phyloP scores from a whole-genome alignment of 2,329 filamentous ascomycete species.

The Rhynchosporium graminicola region DNA sequence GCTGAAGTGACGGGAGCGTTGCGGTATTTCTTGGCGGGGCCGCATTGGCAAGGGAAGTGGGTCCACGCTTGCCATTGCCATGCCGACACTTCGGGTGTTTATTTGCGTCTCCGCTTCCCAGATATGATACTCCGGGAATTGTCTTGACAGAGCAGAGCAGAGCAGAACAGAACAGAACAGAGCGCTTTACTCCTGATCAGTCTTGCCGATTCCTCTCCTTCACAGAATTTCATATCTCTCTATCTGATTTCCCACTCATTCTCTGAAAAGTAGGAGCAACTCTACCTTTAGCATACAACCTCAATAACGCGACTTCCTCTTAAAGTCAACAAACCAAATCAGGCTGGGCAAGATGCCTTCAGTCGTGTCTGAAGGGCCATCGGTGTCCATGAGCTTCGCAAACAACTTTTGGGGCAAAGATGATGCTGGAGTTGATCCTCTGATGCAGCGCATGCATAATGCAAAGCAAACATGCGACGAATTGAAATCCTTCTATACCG shows the following conservation, averaged over 20 bases:
- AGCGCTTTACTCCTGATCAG: slow-evolving; percentile 12
- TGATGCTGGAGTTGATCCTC: slow-evolving; percentile 88
- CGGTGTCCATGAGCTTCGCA: slow-evolving; percentile 59
- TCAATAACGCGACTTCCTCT: not conserved
- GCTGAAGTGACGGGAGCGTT: too few species aligned
- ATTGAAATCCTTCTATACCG: slow-evolving; percentile 83
- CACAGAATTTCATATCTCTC: not conserved
- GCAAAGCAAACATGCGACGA: slow-evolving; percentile 96
- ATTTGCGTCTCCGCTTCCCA: slow-evolving; percentile 11
- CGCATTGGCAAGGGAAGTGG: not conserved
- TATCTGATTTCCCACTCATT: slow-evolving; percentile 1
- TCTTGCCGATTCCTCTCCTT: slow-evolving; percentile 19
- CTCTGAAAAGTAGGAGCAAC: not conserved
- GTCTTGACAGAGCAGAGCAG: slow-evolving; percentile 16
- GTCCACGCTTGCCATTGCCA: not conserved
- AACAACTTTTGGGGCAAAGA: slow-evolving; percentile 99
- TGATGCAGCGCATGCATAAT: slow-evolving; percentile 91
- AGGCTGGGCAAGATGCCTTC: slow-evolving; percentile 17
- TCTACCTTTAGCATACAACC: not conserved
- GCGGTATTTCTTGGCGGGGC: not conserved
- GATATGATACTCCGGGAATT: slow-evolving; percentile 18
- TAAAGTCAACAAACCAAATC: slow-evolving; percentile 11
- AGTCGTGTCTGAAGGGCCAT: slow-evolving; percentile 38
- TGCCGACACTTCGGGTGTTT: slow-evolving; percentile 10
- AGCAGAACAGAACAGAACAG: not conserved